phyloP scores from a whole-genome alignment of 2,329 filamentous ascomycete species.

The Botryotinia globosa region DNA sequence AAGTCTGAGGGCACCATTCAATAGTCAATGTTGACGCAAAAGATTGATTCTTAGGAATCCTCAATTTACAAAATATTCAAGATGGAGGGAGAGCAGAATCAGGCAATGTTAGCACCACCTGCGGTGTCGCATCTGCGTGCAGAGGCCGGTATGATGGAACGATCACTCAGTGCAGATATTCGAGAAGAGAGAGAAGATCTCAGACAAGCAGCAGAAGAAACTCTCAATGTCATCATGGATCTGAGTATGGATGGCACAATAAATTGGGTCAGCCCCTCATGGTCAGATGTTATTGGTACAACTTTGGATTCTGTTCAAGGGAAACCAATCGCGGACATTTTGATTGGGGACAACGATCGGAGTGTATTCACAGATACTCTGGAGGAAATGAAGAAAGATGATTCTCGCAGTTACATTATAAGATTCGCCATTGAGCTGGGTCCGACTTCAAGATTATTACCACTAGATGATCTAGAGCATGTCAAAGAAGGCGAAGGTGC shows the following conservation, averaged over 20 bases:
- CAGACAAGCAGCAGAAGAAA: constrained; percentile 93
- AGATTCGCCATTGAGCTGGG: constrained; percentile 74
- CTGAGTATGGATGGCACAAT: constrained; percentile 85
- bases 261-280: constrained; percentile 95
- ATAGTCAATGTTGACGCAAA: constrained; percentile 20
- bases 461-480: constrained; percentile 39
- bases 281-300: constrained; percentile 89
- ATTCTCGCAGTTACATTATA: constrained; percentile 87
- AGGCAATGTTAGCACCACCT: constrained; percentile 37
- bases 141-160: constrained; percentile 49
- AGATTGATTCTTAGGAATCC: constrained; percentile 21
- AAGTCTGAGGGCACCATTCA: not conserved
- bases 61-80: not conserved
- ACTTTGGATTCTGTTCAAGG: constrained; percentile 69
- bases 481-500: constrained; percentile 33
- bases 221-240: constrained; percentile 93
- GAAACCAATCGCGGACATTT: constrained; percentile 73
- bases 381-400: constrained; percentile 86
- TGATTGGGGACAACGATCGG: constrained; percentile 70
- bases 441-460: constrained; percentile 62
- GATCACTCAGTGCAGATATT: constrained; percentile 81
- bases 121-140: constrained; percentile 35
- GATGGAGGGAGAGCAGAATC: constrained; percentile 29
- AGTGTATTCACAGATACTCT: constrained; percentile 78
- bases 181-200: constrained; percentile 90